Conservation (phyloP, 2,329 filamentous ascomycete species). For the Curvularia eragrostidis region DNA sequence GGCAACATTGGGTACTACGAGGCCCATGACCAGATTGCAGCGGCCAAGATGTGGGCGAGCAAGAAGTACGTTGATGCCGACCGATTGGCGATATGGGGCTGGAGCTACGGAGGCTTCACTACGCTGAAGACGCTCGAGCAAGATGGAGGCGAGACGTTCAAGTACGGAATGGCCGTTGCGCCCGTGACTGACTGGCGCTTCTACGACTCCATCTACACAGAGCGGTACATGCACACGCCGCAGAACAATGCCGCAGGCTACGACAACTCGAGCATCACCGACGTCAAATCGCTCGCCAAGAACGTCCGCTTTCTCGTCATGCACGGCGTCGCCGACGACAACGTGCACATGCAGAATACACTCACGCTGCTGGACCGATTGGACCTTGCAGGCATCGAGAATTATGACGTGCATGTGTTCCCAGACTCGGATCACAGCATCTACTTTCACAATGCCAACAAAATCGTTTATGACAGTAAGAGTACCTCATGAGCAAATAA, state of each 20-base stretch:
- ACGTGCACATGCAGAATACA: slow-evolving; percentile 96
- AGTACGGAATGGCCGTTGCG: slow-evolving; percentile 97
- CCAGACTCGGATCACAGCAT: slow-evolving; percentile 96
- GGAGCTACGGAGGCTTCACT: slow-evolving; percentile 96
- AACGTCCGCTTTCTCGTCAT: slow-evolving; percentile 92
- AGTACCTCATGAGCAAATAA: slow-evolving; percentile 28
- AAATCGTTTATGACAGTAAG: slow-evolving; percentile 92
- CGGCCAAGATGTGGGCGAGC: slow-evolving; percentile 80
- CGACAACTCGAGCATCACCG: slow-evolving; percentile 72
- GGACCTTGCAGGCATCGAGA: slow-evolving; percentile 80
- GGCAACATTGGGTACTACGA: slow-evolving; percentile 86
- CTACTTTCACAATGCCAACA: slow-evolving; percentile 90
- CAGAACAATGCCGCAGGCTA: slow-evolving; percentile 83
- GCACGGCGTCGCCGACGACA: slow-evolving; percentile 96
- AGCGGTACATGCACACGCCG: slow-evolving; percentile 96
- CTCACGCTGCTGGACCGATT: slow-evolving; percentile 85
- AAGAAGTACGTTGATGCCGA: slow-evolving; percentile 83
- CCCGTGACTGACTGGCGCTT: slow-evolving; percentile 98
- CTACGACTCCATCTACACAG: slow-evolving; percentile 92
- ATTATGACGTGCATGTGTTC: slow-evolving; percentile 97
- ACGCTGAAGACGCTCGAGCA: slow-evolving; percentile 93
- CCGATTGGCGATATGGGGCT: slow-evolving; percentile 94
- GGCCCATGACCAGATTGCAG: slow-evolving; percentile 87
- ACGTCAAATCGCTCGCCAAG: slow-evolving; percentile 73
- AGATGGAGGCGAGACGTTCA: slow-evolving; percentile 88